Evolutionary conservation across 257 asterid genomes (phyloP).

Genomic region (Solanum dulcamara): DNA sequence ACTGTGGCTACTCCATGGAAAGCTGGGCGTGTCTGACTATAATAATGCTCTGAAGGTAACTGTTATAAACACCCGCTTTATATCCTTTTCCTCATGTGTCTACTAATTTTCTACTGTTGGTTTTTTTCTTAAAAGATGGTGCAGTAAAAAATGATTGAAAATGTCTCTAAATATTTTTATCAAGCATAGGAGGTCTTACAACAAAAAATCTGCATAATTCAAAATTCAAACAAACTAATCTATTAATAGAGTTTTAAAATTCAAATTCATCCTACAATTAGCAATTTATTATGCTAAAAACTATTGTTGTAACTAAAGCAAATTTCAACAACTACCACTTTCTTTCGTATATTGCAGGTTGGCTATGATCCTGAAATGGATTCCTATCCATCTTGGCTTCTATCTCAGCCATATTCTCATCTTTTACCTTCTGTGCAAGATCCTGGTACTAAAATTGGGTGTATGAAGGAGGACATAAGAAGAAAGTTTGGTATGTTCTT

Average conservation of each 20-base stretch:
- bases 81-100: background rate
- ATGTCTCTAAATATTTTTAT: no score
- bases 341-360: conserved; percentile 28
- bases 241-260: no score
- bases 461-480: conserved; percentile 49
- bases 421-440: conserved; percentile 59
- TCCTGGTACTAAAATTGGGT: conserved; percentile 71
- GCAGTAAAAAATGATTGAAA: no score
- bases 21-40: conserved; percentile 75
- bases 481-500: conserved; percentile 38
- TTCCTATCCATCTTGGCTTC: conserved; percentile 72
- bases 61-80: background rate
- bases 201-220: no score
- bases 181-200: no score
- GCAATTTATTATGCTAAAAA: no score
- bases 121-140: no score
- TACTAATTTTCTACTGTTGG: background rate
- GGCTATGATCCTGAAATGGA: conserved; percentile 89
- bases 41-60: conserved; percentile 81
- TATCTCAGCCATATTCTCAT: conserved; percentile 56
- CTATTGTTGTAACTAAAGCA: no score
- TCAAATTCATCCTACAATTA: no score
- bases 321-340: background rate
- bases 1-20: conserved; percentile 88
- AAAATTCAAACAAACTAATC: no score